These are phyloP conservation scores for Scleromitrula shiraiana DNA, from an alignment of 2,329 filamentous ascomycete genomes.

Conservation along the genomic window DNA sequence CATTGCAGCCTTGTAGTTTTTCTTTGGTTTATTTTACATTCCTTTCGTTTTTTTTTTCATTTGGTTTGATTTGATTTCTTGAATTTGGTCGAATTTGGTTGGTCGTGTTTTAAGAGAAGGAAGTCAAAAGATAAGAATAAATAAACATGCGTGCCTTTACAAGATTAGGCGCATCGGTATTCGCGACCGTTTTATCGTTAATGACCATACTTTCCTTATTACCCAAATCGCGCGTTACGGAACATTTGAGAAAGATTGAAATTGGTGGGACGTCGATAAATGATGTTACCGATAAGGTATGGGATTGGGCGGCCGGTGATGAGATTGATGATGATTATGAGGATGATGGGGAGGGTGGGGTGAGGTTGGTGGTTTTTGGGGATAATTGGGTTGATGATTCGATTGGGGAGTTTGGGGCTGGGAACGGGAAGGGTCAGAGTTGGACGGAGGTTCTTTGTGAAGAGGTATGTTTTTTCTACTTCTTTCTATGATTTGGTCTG, in stretches of 20 bases:
- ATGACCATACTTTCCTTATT: constrained; percentile 18
- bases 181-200: constrained; percentile 20
- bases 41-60: no score
- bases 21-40: no score
- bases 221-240: constrained; percentile 12
- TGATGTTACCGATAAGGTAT: constrained; percentile 13
- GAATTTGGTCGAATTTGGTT: background rate
- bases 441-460: constrained; percentile 26
- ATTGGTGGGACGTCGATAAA: constrained; percentile 15
- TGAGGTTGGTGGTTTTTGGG: constrained; percentile 27
- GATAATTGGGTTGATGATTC: constrained; percentile 27
- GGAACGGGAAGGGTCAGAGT: constrained; percentile 22
- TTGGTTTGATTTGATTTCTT: no score
- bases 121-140: constrained; percentile 2
- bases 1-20: no score
- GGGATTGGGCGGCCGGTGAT: constrained; percentile 16
- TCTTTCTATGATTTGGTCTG: background rate
- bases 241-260: constrained; percentile 19
- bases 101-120: background rate
- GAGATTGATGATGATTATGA: constrained; percentile 7
- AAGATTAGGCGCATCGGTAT: constrained; percentile 18
- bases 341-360: constrained; percentile 9
- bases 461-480: constrained; percentile 18
- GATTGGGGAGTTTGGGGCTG: constrained; percentile 10
- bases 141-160: constrained; percentile 11